These are phyloP conservation scores for Xylaria cubensis DNA, from an alignment of 495 filamentous ascomycete species.

Conservation along the genomic window DNA sequence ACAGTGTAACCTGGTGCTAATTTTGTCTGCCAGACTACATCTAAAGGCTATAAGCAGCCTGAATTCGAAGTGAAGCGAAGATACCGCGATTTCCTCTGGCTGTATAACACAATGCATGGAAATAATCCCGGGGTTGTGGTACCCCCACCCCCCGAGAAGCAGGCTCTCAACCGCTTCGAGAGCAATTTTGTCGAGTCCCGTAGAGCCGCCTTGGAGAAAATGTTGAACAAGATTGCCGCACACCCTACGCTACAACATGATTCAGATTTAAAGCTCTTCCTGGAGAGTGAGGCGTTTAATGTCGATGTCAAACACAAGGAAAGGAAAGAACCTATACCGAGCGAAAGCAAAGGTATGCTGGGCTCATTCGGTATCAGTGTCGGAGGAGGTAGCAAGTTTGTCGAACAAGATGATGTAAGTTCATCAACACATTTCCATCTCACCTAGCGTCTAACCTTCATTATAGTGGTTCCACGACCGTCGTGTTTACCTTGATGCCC, in stretches of 20 bases:
- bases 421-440: constrained; percentile 8
- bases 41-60: constrained; percentile 88
- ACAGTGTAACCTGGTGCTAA: background rate
- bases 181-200: constrained; percentile 94
- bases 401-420: constrained; percentile 95
- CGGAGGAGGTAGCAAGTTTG: constrained; percentile 81
- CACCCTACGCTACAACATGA: constrained; percentile 95
- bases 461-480: constrained; percentile 96
- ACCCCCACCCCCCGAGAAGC: constrained; percentile 96
- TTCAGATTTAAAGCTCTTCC: constrained; percentile 90
- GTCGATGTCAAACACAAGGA: constrained; percentile 98
- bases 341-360: constrained; percentile 92
- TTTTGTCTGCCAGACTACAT: constrained; percentile 70
- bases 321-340: constrained; percentile 81
- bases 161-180: constrained; percentile 95
- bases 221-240: constrained; percentile 92
- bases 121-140: constrained; percentile 96
- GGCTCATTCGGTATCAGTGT: constrained; percentile 80
- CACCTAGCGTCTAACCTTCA: constrained; percentile 22
- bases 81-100: constrained; percentile 97
- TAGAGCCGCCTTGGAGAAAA: constrained; percentile 88
- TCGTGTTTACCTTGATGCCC: constrained; percentile 87
- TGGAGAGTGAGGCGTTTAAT: constrained; percentile 95
- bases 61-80: constrained; percentile 92
- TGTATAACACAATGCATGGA: constrained; percentile 89